These are phyloP conservation scores for Abortiporus biennis DNA, from an alignment of 1,284 basidiomycete species.

Conservation along the genomic window DNA sequence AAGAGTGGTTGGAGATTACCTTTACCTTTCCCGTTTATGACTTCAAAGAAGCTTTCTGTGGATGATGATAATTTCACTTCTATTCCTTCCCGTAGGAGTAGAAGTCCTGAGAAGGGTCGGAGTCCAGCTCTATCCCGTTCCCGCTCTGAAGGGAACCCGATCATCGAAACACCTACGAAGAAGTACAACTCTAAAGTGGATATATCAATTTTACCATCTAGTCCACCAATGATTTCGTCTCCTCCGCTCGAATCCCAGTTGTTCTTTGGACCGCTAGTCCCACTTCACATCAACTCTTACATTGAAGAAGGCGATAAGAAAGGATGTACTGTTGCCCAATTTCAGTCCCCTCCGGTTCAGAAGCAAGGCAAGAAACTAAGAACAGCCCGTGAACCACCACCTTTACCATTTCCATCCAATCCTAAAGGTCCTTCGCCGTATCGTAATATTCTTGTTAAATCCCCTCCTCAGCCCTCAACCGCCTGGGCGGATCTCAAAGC, in stretches of 20 bases:
- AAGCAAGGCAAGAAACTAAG: slow-evolving; percentile 15
- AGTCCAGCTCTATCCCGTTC: slow-evolving; percentile 8
- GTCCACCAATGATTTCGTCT: slow-evolving; percentile 27
- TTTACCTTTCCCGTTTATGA: slow-evolving; percentile 19
- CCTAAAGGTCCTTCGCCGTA: slow-evolving; percentile 15
- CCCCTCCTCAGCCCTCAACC: slow-evolving; percentile 7
- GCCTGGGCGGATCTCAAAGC: slow-evolving; percentile 5
- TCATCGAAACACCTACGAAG: not conserved
- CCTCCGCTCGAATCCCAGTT: slow-evolving; percentile 28
- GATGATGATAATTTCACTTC: slow-evolving; percentile 24
- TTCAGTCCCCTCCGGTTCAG: not conserved
- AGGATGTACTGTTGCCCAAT: not conserved
- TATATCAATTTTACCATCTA: slow-evolving; percentile 25
- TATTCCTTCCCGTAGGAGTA: slow-evolving; percentile 19
- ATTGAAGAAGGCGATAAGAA: not conserved
- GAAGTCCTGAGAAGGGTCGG: slow-evolving; percentile 14
- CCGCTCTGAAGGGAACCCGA: not conserved
- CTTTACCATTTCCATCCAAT: slow-evolving; percentile 22
- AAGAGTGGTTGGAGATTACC: slow-evolving; percentile 14
- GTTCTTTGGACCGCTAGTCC: slow-evolving; percentile 27
- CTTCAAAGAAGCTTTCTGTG: slow-evolving; percentile 5
- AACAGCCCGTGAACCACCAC: slow-evolving; percentile 16
- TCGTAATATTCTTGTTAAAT: slow-evolving; percentile 19
- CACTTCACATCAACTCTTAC: no score
- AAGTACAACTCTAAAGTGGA: slow-evolving; percentile 14